A percentile compares a stretch with the other conserved stretches of the same genome.
Evolutionary conservation across 2,329 filamentous ascomycete genomes (phyloP).

Genomic region (Ampelomyces quisqualis): DNA sequence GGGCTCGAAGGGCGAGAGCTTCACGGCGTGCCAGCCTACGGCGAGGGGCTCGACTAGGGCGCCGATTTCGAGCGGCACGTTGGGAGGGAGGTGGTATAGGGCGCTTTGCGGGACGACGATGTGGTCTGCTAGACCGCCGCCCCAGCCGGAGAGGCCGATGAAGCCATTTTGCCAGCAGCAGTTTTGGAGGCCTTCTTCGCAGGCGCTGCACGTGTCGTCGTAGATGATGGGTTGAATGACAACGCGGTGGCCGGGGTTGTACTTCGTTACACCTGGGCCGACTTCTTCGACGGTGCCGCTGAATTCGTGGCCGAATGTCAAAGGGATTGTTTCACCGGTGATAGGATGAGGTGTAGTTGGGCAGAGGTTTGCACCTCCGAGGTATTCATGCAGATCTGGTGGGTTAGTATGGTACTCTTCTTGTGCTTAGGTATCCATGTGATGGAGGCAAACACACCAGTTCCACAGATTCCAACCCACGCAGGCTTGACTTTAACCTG

Average conservation of each 20-base stretch:
- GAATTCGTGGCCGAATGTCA: slow-evolving; percentile 58
- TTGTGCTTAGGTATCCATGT: not conserved
- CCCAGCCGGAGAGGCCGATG: slow-evolving; percentile 55
- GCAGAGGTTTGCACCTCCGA: slow-evolving; percentile 51
- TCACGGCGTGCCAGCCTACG: slow-evolving; percentile 59
- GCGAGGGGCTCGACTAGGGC: slow-evolving; percentile 57
- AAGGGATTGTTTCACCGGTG: slow-evolving; percentile 53
- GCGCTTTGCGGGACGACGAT: slow-evolving; percentile 52
- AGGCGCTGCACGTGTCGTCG: slow-evolving; percentile 55
- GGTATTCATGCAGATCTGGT: slow-evolving; percentile 48
- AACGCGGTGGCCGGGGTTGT: slow-evolving; percentile 52
- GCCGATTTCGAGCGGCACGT: slow-evolving; percentile 54
- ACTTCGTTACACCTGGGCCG: slow-evolving; percentile 52
- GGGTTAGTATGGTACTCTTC: not conserved
- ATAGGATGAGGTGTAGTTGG: slow-evolving; percentile 57
- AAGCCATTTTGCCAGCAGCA: slow-evolving; percentile 59
- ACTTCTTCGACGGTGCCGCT: slow-evolving; percentile 55
- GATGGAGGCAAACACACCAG: slow-evolving; percentile 23
- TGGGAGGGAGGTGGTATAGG: slow-evolving; percentile 53
- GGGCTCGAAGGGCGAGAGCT: slow-evolving; percentile 51
- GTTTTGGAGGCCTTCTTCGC: slow-evolving; percentile 54
- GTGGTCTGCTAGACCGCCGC: slow-evolving; percentile 55
- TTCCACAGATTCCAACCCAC: slow-evolving; percentile 48
- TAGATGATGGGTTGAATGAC: slow-evolving; percentile 58
- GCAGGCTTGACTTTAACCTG: slow-evolving; percentile 48